These are phyloP conservation scores for Plantago major DNA, from an alignment of 257 asterid genomes.

Conservation along the genomic window DNA sequence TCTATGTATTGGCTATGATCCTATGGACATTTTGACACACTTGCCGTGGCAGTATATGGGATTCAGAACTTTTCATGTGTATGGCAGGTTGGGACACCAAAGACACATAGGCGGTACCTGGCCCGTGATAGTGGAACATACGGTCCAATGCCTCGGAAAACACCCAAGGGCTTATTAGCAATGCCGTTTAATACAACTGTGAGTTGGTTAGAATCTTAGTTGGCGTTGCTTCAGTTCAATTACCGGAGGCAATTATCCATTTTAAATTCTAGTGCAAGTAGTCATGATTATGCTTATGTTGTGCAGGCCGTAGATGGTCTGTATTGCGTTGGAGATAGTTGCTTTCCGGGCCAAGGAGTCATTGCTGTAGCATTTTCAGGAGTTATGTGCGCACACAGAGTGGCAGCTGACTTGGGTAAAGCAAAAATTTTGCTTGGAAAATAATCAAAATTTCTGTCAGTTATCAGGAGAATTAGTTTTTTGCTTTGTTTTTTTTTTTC, in stretches of 20 bases:
- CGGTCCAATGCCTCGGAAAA: constrained; percentile 85
- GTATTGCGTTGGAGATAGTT: constrained; percentile 98
- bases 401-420: constrained; percentile 92
- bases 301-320: constrained; percentile 80
- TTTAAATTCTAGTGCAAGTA: constrained; percentile 11
- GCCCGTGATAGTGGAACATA: constrained; percentile 98
- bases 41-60: background rate
- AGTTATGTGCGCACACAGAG: constrained; percentile 97
- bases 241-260: constrained; percentile 3
- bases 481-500: too few relatives aligned
- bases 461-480: too few relatives aligned
- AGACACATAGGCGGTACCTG: constrained; percentile 87
- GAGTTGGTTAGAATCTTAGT: constrained; percentile 18
- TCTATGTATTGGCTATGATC: too few relatives aligned
- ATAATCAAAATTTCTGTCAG: too few relatives aligned
- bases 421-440: background rate
- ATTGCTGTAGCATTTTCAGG: constrained; percentile 98
- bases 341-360: constrained; percentile 99
- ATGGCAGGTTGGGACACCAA: constrained; percentile 95
- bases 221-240: constrained; percentile 5
- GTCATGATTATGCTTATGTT: constrained; percentile 11
- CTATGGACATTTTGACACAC: too few relatives aligned
- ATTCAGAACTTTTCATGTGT: constrained; percentile 14
- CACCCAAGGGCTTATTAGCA: constrained; percentile 84
- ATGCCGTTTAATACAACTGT: constrained; percentile 99